A percentile compares a stretch with the other conserved stretches of the same genome.
phyloP scores from a whole-genome alignment of 2,329 filamentous ascomycete genomes.

The Ustulina deusta region DNA sequence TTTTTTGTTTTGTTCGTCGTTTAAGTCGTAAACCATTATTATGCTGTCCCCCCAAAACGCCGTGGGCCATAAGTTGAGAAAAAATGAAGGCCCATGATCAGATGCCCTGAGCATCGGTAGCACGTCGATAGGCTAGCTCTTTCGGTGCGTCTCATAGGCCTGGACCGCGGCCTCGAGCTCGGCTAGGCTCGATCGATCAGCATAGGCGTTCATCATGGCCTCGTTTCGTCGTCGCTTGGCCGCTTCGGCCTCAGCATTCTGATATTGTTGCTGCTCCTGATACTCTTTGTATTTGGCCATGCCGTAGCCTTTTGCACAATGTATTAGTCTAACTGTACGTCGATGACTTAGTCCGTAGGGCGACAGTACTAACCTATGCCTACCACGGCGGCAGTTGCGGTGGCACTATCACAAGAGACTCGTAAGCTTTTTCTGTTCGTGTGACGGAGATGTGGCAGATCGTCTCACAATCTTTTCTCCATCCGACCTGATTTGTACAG shows the following conservation, averaged over 20 bases:
- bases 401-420: conserved; percentile 43
- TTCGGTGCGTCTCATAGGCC: conserved; percentile 56
- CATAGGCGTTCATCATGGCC: conserved; percentile 62
- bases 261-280: conserved; percentile 42
- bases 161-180: conserved; percentile 62
- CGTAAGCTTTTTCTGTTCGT: conserved; percentile 37
- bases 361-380: conserved; percentile 49
- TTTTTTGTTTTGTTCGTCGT: conserved; percentile 27
- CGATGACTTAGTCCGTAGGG: conserved; percentile 11
- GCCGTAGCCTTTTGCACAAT: conserved; percentile 45
- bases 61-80: neutral
- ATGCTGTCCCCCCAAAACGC: neutral
- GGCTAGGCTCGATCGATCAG: conserved; percentile 61
- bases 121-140: conserved; percentile 2
- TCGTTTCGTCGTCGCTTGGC: conserved; percentile 54
- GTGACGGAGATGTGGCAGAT: neutral
- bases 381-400: conserved; percentile 50
- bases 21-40: conserved; percentile 26
- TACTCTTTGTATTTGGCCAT: conserved; percentile 49
- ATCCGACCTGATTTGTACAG: conserved; percentile 47
- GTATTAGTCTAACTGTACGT: conserved; percentile 8
- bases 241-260: conserved; percentile 48
- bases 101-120: neutral
- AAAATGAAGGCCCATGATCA: neutral
- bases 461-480: conserved; percentile 46